phyloP scores from a whole-genome alignment of 2,329 filamentous ascomycete genomes.

The Apiospora saccharicola region DNA sequence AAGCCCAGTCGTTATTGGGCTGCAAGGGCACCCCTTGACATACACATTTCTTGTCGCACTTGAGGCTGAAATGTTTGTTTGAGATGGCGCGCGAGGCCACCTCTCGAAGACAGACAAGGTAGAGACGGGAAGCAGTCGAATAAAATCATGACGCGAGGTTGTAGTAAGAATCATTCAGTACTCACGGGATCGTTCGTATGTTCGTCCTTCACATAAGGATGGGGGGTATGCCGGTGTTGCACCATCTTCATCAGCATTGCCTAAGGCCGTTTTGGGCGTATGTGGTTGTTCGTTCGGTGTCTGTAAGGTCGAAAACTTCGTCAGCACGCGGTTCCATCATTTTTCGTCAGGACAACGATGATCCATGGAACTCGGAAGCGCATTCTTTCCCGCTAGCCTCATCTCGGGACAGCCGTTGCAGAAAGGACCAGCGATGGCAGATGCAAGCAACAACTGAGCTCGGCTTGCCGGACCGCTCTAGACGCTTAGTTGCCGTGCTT shows the following conservation, averaged over 20 bases:
- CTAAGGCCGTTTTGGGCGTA: background rate
- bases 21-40: conserved; percentile 26
- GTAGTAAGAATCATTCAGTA: conserved; percentile 28
- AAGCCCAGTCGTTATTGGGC: conserved; percentile 16
- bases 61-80: conserved; percentile 29
- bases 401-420: conserved; percentile 37
- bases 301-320: conserved; percentile 15
- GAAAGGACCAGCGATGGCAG: conserved; percentile 32
- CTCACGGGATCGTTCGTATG: conserved; percentile 51
- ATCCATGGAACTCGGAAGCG: conserved; percentile 34
- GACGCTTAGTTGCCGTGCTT: conserved; percentile 23
- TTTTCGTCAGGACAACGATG: conserved; percentile 35
- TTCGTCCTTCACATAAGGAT: conserved; percentile 53
- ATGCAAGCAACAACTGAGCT: conserved; percentile 31
- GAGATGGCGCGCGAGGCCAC: conserved; percentile 2
- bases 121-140: background rate
- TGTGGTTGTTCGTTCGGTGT: conserved; percentile 2
- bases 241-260: conserved; percentile 50
- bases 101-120: background rate
- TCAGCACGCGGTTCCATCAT: conserved; percentile 25
- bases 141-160: background rate
- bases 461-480: conserved; percentile 17
- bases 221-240: conserved; percentile 52
- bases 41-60: conserved; percentile 25
- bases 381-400: conserved; percentile 35